These are phyloP conservation scores for Plasmodium gaboni DNA, from an alignment of 169 alveolate species.

Conservation along the genomic window DNA sequence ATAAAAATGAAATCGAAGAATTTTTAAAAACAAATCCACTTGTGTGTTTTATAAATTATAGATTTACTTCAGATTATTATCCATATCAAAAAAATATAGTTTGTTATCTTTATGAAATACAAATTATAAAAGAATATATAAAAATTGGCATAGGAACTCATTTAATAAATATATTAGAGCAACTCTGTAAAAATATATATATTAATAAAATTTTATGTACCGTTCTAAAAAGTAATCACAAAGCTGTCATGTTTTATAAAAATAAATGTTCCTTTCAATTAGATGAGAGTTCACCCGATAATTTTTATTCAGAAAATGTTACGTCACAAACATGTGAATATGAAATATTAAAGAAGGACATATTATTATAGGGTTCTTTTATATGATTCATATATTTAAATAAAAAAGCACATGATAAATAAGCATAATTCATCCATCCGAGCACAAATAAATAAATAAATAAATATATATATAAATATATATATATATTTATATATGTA, in stretches of 20 bases:
- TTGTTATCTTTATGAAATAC: constrained; percentile 45
- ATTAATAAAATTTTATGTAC: constrained; percentile 83
- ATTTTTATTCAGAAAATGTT: neutral
- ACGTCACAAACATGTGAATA: constrained; percentile 44
- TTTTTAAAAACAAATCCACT: constrained; percentile 7
- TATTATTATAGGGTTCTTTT: neutral
- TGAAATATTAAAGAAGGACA: constrained; percentile 32
- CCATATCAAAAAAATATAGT: constrained; percentile 36
- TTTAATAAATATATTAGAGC: constrained; percentile 57
- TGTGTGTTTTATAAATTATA: constrained; percentile 40
- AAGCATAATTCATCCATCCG: no score
- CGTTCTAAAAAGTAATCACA: constrained; percentile 75
- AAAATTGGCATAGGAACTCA: constrained; percentile 78
- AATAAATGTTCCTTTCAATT: constrained; percentile 78
- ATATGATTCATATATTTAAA: no score
- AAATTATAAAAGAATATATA: constrained; percentile 19
- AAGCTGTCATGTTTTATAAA: constrained; percentile 82
- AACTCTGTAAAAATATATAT: constrained; percentile 37
- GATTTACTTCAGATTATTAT: constrained; percentile 36
- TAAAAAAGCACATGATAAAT: no score
- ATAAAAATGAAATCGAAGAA: constrained; percentile 4
- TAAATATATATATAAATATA: no score
- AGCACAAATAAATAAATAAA: no score
- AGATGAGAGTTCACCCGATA: constrained; percentile 84
- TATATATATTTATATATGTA: no score